Conservation (phyloP, 2,329 filamentous ascomycete genomes). For the Elsinoe perseae region DNA sequence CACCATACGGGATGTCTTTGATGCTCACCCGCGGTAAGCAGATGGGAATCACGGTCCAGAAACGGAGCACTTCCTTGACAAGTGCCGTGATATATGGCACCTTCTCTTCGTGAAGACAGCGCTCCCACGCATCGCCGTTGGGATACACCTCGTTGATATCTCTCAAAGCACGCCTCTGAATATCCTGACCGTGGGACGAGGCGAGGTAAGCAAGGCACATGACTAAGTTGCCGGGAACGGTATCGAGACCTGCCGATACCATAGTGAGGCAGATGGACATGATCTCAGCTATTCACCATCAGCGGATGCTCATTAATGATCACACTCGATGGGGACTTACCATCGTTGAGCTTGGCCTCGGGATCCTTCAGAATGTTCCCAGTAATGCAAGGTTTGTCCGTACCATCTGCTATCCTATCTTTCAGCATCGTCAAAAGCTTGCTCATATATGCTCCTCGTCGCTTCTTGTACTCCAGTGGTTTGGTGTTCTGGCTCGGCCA, state of each 20-base stretch:
- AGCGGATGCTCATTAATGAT: too few relatives aligned
- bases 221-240: slow-evolving; percentile 69
- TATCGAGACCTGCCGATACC: slow-evolving; percentile 74
- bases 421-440: slow-evolving; percentile 53
- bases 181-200: slow-evolving; percentile 57
- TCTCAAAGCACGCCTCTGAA: slow-evolving; percentile 61
- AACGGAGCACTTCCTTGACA: slow-evolving; percentile 70
- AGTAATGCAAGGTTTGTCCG: slow-evolving; percentile 60
- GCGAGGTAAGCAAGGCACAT: slow-evolving; percentile 72
- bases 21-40: slow-evolving; percentile 65
- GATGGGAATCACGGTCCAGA: slow-evolving; percentile 72
- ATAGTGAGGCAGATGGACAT: slow-evolving; percentile 77
- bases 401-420: slow-evolving; percentile 53
- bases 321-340: slow-evolving; percentile 43
- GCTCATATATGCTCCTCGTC: slow-evolving; percentile 59
- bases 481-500: slow-evolving; percentile 54
- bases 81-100: slow-evolving; percentile 69
- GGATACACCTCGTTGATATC: slow-evolving; percentile 67
- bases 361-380: slow-evolving; percentile 64
- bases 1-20: slow-evolving; percentile 63
- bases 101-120: slow-evolving; percentile 65
- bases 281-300: slow-evolving; percentile 51
- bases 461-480: slow-evolving; percentile 57
- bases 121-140: slow-evolving; percentile 66
- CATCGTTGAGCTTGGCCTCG: slow-evolving; percentile 60